Base-by-base conservation (phyloP, 495 filamentous ascomycete species). In the Neurospora hispaniola region DNA sequence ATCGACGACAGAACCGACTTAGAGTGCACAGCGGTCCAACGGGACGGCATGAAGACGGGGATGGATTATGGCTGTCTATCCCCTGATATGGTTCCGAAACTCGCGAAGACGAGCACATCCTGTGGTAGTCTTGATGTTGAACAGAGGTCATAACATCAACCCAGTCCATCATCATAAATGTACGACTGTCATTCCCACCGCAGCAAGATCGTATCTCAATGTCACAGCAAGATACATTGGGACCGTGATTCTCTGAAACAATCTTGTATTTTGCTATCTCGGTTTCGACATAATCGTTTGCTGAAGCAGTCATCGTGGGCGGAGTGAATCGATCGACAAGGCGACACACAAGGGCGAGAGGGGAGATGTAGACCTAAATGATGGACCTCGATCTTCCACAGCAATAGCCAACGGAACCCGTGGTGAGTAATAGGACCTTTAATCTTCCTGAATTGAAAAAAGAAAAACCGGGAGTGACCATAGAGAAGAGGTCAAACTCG, bases 371-470 rank as follows among this genome's bases (percentile, higher is more conserved):
- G 81, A 77, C 83, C 81, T 74, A 71, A 74, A 79, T 81, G 75
- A 85, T 85, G 84, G 84, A 86, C 84, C 83, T 80, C 77, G 72
- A 78, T 7, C 80, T 77, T 81, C 81, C 84, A 85, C 71, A 80
- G 79, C 76, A 70, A 73, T 16, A 69, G 75, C 74, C 74, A 71
- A 81, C 78, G 80, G 77, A 81, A 78, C 80, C 76, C 78, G 78
- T 82, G 84, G 84, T 85, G 84, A 86, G 84, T 86, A 86, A 76
- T 79, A 69, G 83, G 83, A 78, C 83, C 20, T 75, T 85, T 71
- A 76, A 82, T 86, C 76, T 86, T 78, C 84, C 84, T 85, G 81
- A 78, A 76, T 75, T 78, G 77, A 54, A 76, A 38, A 81, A 80
- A 11, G 77, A 73, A 78, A 83, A 80, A 84, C 81, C 79, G 82